These are phyloP conservation scores for Yamadazyma diospyri DNA, from an alignment of 1,139 yeast genomes.

Conservation along the genomic window DNA sequence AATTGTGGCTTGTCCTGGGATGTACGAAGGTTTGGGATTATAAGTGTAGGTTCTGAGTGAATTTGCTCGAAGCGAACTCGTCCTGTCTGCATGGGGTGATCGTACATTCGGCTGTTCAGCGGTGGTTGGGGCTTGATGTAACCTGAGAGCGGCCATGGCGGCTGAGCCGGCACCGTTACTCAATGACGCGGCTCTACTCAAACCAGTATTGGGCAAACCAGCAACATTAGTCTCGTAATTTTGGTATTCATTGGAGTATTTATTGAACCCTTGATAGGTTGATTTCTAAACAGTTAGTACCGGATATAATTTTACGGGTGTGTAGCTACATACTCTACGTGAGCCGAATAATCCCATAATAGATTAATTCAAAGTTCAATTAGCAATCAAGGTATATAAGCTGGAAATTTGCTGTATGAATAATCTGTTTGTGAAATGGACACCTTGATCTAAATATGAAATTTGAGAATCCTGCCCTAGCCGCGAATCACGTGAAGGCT, in stretches of 20 bases:
- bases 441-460: too few species aligned
- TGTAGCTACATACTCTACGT: constrained; percentile 16
- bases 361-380: too few species aligned
- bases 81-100: constrained; percentile 6
- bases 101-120: neutral
- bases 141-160: constrained; percentile 40
- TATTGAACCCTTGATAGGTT: constrained; percentile 35
- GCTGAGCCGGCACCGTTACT: constrained; percentile 42
- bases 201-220: constrained; percentile 23
- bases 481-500: too few species aligned
- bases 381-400: too few species aligned
- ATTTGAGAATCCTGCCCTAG: too few species aligned
- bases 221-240: constrained; percentile 25
- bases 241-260: constrained; percentile 32
- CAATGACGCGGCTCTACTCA: constrained; percentile 11
- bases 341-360: constrained; percentile 16
- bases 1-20: constrained; percentile 24
- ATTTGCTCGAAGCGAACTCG: constrained; percentile 16
- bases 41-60: constrained; percentile 28
- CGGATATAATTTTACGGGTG: too few species aligned
- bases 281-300: constrained; percentile 8
- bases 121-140: constrained; percentile 20
- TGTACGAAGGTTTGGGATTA: constrained; percentile 41
- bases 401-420: too few species aligned
- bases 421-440: too few species aligned